Evolutionary conservation across 2,329 filamentous ascomycete species (phyloP).

Genomic region (Dendrostoma leiphaemia): DNA sequence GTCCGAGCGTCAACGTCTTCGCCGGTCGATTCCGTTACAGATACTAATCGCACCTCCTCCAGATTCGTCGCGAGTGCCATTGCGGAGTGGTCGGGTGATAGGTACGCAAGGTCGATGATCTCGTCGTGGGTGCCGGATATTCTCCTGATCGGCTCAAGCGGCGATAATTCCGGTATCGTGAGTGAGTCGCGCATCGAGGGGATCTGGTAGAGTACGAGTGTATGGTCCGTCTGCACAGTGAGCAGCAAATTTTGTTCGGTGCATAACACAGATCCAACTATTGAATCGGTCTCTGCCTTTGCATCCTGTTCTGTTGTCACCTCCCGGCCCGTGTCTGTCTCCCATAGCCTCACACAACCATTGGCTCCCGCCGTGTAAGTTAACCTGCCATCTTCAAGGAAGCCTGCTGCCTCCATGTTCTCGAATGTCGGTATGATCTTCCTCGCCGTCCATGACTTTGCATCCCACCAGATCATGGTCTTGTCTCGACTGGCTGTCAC

Average conservation of each 20-base stretch:
- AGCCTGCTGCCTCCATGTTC: constrained; percentile 79
- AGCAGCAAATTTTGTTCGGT: constrained; percentile 68
- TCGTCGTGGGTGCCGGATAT: constrained; percentile 98
- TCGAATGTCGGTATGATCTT: constrained; percentile 83
- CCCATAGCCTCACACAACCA: constrained; percentile 82
- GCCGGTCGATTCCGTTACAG: constrained; percentile 49
- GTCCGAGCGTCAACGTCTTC: constrained; percentile 31
- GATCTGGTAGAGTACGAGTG: constrained; percentile 68
- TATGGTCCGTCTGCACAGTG: constrained; percentile 86
- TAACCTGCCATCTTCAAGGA: constrained; percentile 67
- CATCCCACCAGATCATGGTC: constrained; percentile 90
- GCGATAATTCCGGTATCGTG: constrained; percentile 32
- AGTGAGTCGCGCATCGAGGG: constrained; percentile 38
- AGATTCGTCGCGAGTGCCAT: constrained; percentile 93
- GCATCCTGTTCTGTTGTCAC: constrained; percentile 70
- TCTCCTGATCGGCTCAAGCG: constrained; percentile 60
- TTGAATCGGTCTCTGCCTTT: constrained; percentile 60
- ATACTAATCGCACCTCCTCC: constrained; percentile 87
- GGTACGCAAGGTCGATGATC: constrained; percentile 89
- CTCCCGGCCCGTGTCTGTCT: constrained; percentile 72
- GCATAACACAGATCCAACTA: constrained; percentile 70
- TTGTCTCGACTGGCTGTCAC: constrained; percentile 89
- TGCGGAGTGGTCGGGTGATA: constrained; percentile 75
- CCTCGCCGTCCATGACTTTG: constrained; percentile 76
- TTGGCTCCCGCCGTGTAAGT: constrained; percentile 85